phyloP scores from a whole-genome alignment of 78 protist species.

The Planoprotostelium fungivorum region DNA sequence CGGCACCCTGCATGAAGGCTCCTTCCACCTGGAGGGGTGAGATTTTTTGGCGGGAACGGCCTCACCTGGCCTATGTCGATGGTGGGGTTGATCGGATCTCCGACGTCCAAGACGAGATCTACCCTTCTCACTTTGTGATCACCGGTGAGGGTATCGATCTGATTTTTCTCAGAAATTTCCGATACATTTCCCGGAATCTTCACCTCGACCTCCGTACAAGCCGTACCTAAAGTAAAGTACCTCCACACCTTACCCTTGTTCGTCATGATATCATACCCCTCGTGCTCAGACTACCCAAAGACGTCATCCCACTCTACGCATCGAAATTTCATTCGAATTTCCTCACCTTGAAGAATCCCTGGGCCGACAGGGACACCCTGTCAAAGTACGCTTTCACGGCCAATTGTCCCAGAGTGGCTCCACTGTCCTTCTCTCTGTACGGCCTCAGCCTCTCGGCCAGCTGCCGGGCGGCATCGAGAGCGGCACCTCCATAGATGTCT shows the following conservation, averaged over 20 bases:
- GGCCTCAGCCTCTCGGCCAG: conserved; percentile 75
- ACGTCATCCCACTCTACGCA: too few relatives aligned
- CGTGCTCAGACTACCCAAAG: conserved; percentile 33
- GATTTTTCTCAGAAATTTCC: neutral
- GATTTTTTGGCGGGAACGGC: conserved; percentile 20
- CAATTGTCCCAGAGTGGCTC: conserved; percentile 18
- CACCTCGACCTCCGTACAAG: conserved; percentile 86
- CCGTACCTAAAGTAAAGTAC: conserved; percentile 88
- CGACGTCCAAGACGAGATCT: conserved; percentile 94
- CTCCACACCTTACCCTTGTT: conserved; percentile 27
- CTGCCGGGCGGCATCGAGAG: conserved; percentile 83
- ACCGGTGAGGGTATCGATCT: conserved; percentile 80
- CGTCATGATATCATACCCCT: conserved; percentile 29
- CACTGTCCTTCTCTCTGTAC: conserved; percentile 25
- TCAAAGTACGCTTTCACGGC: conserved; percentile 65
- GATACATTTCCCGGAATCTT: conserved; percentile 54
- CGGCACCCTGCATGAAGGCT: conserved; percentile 87
- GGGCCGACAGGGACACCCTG: conserved; percentile 78
- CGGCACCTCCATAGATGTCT: conserved; percentile 94
- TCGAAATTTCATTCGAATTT: too few relatives aligned
- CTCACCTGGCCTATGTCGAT: conserved; percentile 84
- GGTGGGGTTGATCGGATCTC: conserved; percentile 87
- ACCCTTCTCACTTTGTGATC: conserved; percentile 58
- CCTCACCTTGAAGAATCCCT: conserved; percentile 84
- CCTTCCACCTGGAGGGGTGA: conserved; percentile 72